These are phyloP conservation scores for Schizonepeta tenuifolia DNA, from an alignment of 257 asterid genomes.

Conservation along the genomic window DNA sequence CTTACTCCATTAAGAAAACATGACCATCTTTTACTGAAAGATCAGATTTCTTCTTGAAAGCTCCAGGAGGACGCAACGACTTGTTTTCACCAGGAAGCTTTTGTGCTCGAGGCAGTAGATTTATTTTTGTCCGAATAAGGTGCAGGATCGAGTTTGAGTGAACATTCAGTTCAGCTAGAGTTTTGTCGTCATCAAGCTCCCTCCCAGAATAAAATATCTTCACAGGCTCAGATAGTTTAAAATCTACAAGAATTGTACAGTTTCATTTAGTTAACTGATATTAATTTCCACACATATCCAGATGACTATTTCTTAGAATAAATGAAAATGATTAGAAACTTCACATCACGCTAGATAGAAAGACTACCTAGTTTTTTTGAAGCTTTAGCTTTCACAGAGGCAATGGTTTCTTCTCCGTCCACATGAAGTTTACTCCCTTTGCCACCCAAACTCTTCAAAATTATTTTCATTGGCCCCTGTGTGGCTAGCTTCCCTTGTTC, in stretches of 20 bases:
- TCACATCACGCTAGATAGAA: constrained; percentile 6
- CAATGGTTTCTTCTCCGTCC: constrained; percentile 80
- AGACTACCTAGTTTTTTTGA: constrained; percentile 85
- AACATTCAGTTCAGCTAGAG: constrained; percentile 82
- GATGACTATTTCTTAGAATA: neutral
- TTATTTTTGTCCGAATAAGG: constrained; percentile 90
- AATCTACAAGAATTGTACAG: constrained; percentile 57
- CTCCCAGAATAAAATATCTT: constrained; percentile 77
- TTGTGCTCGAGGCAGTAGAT: constrained; percentile 88
- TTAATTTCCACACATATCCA: neutral
- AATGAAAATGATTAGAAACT: neutral
- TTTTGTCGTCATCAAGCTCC: constrained; percentile 87
- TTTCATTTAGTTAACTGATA: constrained; percentile 27
- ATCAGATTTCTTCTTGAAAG: constrained; percentile 97
- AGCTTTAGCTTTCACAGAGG: constrained; percentile 90
- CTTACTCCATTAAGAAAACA: constrained; percentile 98
- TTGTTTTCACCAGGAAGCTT: constrained; percentile 96
- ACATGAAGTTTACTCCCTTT: constrained; percentile 97
- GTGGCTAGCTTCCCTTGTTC: constrained; percentile 71
- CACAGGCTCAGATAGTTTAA: constrained; percentile 90
- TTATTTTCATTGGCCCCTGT: constrained; percentile 88
- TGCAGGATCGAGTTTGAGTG: constrained; percentile 89
- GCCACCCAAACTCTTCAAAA: constrained; percentile 97
- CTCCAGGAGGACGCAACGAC: constrained; percentile 99
- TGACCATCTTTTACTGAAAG: constrained; percentile 98